Evolutionary conservation across 768 basidiomycete species (phyloP).

Genomic region (Postia placenta): DNA sequence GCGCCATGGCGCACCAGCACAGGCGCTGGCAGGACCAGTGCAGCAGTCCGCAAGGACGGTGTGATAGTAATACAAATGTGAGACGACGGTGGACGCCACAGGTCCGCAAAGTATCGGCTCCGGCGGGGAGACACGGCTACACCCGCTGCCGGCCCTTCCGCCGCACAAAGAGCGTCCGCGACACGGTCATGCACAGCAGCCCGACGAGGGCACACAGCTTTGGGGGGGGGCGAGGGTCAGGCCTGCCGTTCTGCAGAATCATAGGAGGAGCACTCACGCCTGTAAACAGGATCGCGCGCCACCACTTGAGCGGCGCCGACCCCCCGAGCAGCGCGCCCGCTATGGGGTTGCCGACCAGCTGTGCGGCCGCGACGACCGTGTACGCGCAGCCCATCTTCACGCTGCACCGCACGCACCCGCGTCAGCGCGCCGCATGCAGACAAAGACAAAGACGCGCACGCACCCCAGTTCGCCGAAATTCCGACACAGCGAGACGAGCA

Average conservation of each 20-base stretch:
- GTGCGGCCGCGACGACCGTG: slow-evolving; percentile 15
- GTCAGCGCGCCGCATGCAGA: background rate
- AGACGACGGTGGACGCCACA: background rate
- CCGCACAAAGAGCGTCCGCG: slow-evolving; percentile 9
- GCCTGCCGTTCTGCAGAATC: background rate
- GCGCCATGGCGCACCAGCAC: too few species aligned
- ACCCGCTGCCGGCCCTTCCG: slow-evolving; percentile 2
- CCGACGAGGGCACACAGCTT: background rate
- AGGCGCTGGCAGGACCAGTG: too few species aligned
- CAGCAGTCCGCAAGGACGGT: too few species aligned
- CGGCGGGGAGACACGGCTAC: background rate
- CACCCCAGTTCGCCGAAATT: slow-evolving; percentile 19
- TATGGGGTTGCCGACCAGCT: slow-evolving; percentile 19
- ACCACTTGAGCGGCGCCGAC: slow-evolving; percentile 11
- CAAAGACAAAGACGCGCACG: slow-evolving; percentile 2
- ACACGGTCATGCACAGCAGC: slow-evolving; percentile 10
- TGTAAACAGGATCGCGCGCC: slow-evolving; percentile 16
- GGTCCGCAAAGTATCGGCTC: background rate
- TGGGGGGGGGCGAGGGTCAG: background rate
- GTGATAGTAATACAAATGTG: background rate
- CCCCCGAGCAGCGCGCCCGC: slow-evolving; percentile 17
- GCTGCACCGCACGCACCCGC: slow-evolving; percentile 3
- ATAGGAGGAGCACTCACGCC: slow-evolving; percentile 14
- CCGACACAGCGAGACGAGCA: slow-evolving; percentile 13
- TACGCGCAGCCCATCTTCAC: slow-evolving; percentile 20